phyloP scores from a whole-genome alignment of 805 yeast genomes.

The Kuraishia ogatae region DNA sequence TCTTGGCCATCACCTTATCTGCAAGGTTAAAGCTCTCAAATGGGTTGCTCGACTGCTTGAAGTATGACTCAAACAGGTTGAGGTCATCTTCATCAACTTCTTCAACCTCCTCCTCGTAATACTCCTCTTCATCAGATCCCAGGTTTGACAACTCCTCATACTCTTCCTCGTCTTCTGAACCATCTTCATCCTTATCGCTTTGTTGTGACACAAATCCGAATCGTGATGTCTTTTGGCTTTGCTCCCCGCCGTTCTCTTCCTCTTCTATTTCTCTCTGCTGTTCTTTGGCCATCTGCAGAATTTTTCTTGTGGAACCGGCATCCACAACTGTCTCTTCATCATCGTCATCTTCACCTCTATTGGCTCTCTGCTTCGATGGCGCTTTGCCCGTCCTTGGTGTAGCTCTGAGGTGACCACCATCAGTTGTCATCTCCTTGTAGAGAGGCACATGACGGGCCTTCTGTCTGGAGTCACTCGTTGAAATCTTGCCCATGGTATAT shows the following conservation, averaged over 20 bases:
- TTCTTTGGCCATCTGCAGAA: conserved; percentile 80
- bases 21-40: conserved; percentile 63
- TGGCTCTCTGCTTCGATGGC: conserved; percentile 18
- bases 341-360: conserved; percentile 30
- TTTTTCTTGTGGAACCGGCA: conserved; percentile 74
- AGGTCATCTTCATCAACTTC: conserved; percentile 76
- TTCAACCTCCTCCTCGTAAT: conserved; percentile 36
- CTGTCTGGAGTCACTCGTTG: conserved; percentile 38
- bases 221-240: conserved; percentile 15
- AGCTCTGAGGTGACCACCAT: conserved; percentile 59
- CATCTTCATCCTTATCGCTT: conserved; percentile 21
- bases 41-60: conserved; percentile 27
- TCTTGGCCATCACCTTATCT: conserved; percentile 87
- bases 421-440: conserved; percentile 67
- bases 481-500: conserved; percentile 64
- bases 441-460: conserved; percentile 77
- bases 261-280: conserved; percentile 91
- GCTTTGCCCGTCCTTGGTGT: conserved; percentile 17
- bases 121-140: conserved; percentile 27
- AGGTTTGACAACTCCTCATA: conserved; percentile 20
- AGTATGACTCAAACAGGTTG: conserved; percentile 72
- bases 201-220: conserved; percentile 16
- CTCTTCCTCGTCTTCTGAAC: conserved; percentile 18
- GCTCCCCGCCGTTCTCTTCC: conserved; percentile 26
- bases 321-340: conserved; percentile 63